Conservation (phyloP, 768 basidiomycete genomes). For the Suillus paluster region DNA sequence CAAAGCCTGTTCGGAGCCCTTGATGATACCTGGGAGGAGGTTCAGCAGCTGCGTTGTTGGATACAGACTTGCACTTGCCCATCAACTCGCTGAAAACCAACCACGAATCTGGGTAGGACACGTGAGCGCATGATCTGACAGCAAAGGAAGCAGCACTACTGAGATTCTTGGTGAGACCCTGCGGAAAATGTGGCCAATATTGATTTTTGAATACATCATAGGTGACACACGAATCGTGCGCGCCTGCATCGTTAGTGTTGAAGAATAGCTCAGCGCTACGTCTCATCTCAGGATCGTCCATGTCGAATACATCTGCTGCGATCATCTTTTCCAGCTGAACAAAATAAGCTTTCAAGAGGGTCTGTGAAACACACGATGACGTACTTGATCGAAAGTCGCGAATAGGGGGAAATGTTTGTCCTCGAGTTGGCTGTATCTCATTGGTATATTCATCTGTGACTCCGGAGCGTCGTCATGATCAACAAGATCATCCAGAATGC, state of each 20-base stretch:
- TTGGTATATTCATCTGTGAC: constrained; percentile 38
- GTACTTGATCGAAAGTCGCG: constrained; percentile 64
- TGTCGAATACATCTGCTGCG: constrained; percentile 24
- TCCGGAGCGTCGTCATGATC: constrained; percentile 44
- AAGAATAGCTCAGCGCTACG: constrained; percentile 18
- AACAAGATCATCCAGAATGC: constrained; percentile 27
- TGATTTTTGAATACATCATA: constrained; percentile 49
- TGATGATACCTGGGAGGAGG: constrained; percentile 53
- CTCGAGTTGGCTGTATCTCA: constrained; percentile 54
- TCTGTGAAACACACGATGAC: constrained; percentile 11
- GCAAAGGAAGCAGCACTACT: constrained; percentile 39
- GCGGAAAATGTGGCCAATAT: constrained; percentile 67
- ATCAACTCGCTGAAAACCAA: constrained; percentile 69
- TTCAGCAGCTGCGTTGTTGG: not conserved
- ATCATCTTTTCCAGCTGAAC: constrained; percentile 31
- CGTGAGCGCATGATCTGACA: not conserved
- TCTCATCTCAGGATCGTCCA: constrained; percentile 9
- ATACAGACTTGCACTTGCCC: constrained; percentile 43
- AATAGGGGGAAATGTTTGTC: constrained; percentile 74
- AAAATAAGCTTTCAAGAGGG: not conserved
- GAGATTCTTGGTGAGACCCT: constrained; percentile 52
- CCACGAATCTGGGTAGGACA: constrained; percentile 53
- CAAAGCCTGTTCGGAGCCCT: constrained; percentile 63
- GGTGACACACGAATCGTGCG: constrained; percentile 38
- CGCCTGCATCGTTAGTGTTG: constrained; percentile 16